Evolutionary conservation across 169 alveolate genomes (phyloP).

Genomic region (Cryptosporidium tyzzeri): DNA sequence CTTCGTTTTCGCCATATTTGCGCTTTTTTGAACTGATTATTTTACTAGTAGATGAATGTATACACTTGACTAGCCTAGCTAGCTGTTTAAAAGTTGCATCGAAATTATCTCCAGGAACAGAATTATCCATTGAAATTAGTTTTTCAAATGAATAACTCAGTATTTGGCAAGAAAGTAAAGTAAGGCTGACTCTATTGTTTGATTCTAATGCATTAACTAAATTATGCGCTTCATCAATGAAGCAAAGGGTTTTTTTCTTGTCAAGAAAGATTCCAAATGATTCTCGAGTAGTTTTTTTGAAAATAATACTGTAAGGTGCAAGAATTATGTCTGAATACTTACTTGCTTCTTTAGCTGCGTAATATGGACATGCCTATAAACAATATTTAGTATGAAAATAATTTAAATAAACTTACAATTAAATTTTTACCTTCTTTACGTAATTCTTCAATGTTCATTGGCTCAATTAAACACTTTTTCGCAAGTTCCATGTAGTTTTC

Average conservation of each 20-base stretch:
- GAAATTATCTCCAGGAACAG: background rate
- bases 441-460: slow-evolving; percentile 44
- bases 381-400: slow-evolving; percentile 1
- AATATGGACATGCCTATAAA: slow-evolving; percentile 81
- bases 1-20: background rate
- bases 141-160: slow-evolving; percentile 29
- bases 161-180: slow-evolving; percentile 24
- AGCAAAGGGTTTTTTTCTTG: slow-evolving; percentile 76
- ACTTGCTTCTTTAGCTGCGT: slow-evolving; percentile 80
- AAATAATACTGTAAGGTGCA: slow-evolving; percentile 83
- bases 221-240: slow-evolving; percentile 88
- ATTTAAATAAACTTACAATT: slow-evolving; percentile 28
- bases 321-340: slow-evolving; percentile 82
- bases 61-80: slow-evolving; percentile 27
- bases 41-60: slow-evolving; percentile 16
- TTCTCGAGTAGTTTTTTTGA: slow-evolving; percentile 79
- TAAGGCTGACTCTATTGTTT: slow-evolving; percentile 33
- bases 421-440: slow-evolving; percentile 15
- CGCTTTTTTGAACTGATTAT: slow-evolving; percentile 2
- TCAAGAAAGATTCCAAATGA: slow-evolving; percentile 77
- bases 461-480: slow-evolving; percentile 21
- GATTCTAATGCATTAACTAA: slow-evolving; percentile 74
- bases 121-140: background rate
- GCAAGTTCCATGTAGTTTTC: slow-evolving; percentile 25
- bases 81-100: slow-evolving; percentile 30